Percentiles rank a stretch among this genome's conserved stretches.
Evolutionary conservation across 768 basidiomycete genomes (phyloP).

Genomic region (Podaxis rugospora): DNA sequence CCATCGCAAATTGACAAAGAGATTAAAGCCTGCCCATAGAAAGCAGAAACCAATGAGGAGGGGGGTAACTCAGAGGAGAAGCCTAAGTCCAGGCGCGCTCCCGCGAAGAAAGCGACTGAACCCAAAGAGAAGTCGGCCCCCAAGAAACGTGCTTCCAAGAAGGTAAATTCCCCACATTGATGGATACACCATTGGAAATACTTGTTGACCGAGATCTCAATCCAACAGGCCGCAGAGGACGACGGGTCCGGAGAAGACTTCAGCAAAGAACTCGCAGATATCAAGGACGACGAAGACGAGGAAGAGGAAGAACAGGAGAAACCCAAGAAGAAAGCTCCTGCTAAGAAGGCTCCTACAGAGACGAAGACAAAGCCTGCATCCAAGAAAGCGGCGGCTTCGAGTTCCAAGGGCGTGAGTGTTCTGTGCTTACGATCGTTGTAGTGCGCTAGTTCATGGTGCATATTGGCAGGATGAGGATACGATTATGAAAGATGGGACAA

Average conservation of each 20-base stretch:
- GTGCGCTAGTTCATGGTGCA: constrained; percentile 12
- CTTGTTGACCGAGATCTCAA: background rate
- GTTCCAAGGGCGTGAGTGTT: constrained; percentile 1
- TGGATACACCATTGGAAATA: background rate
- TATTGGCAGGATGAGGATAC: constrained; percentile 31
- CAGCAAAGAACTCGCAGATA: constrained; percentile 34
- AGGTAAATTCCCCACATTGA: constrained; percentile 16
- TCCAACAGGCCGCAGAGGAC: constrained; percentile 23
- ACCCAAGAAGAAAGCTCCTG: constrained; percentile 40
- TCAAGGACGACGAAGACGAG: constrained; percentile 33
- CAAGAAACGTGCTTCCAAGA: constrained; percentile 46
- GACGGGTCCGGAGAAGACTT: constrained; percentile 43
- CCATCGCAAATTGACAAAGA: background rate
- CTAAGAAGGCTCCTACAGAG: constrained; percentile 33
- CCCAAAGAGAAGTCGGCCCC: constrained; percentile 42
- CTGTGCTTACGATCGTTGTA: background rate
- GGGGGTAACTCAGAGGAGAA: constrained; percentile 22
- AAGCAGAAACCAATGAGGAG: constrained; percentile 17
- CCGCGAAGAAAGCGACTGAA: constrained; percentile 29
- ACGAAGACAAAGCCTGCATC: constrained; percentile 17
- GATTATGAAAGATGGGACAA: constrained; percentile 34
- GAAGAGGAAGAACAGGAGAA: constrained; percentile 37
- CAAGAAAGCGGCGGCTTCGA: constrained; percentile 20
- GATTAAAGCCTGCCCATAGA: constrained; percentile 8
- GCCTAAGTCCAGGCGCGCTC: constrained; percentile 35